Base-by-base conservation (phyloP, 139 green algal genomes). In the Coelastrella sp. region DNA sequence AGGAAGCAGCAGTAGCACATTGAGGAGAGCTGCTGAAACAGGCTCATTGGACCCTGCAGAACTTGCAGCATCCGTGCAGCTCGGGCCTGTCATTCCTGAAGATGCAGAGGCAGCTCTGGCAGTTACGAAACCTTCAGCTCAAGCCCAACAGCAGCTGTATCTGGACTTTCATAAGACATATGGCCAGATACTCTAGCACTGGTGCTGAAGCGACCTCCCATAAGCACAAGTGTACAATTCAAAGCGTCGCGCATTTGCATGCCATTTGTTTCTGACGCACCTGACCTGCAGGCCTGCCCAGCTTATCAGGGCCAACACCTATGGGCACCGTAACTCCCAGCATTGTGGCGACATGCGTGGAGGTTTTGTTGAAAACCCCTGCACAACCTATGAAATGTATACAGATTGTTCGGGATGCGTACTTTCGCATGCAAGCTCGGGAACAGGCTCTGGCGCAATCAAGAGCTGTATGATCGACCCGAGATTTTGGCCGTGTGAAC, bases 21-120 rank as follows among this genome's bases (percentile, higher is more conserved):
- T 21, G 13, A 43, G 30, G n/a, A 17, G 3, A 60, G 66, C 40
- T n/a, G 27, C 17, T 59, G 34, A 30, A 25, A 17, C 35, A 43
- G n/a, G 43, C 25, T 57, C 35, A 48, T 27, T 64, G 34, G 59
- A 40, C n/a, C 30, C 66, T 37, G 67, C 81, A 68, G 37, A 15
- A 32, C 19, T 45, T 23, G 40, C 48, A 63, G 62, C 5, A 25
- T 53, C 38, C 25, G 3, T 66, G 27, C 83, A 92, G 86, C 79
- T 95, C 40, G 88, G 91, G 0, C 89, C 85, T 15, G 83, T 96
- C 13, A 76, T 72, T 1, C 11, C 88, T 4, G 68, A 68, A 9
- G 93, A 96, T 63, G 90, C 94, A 45, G 69, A 68, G 0, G 84
- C 71, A 1, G 93, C 92, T 0, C 45, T 94, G 57, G 43, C 77